A percentile compares a stretch with the other conserved stretches of the same genome.
These are phyloP conservation scores for Sclerotinia trifoliorum DNA, from an alignment of 2,329 filamentous ascomycete genomes.

Conservation along the genomic window DNA sequence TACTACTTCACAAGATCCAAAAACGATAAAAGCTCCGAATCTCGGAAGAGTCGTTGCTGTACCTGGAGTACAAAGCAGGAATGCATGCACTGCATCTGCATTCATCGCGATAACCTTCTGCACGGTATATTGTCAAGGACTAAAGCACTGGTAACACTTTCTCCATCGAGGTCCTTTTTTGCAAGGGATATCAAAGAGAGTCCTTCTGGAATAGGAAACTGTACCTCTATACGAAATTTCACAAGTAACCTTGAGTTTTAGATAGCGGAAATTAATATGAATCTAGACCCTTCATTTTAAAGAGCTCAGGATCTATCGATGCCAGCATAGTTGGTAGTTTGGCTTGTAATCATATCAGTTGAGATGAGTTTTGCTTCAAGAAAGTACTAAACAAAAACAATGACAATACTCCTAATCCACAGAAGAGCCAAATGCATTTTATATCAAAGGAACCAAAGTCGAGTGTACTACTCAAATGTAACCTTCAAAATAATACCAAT, in stretches of 20 bases:
- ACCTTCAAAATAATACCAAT: background rate
- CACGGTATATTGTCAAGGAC: background rate
- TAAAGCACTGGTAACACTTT: background rate
- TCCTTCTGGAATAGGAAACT: background rate
- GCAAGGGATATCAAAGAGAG: background rate
- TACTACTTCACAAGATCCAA: background rate
- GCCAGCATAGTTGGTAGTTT: background rate
- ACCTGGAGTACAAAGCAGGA: background rate
- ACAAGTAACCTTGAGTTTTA: background rate
- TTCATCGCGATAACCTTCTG: constrained; percentile 7
- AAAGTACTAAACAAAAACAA: background rate
- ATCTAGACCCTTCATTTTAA: background rate
- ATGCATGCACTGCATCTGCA: background rate
- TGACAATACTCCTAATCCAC: background rate
- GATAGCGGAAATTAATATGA: background rate
- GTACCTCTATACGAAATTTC: background rate
- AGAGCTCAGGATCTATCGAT: background rate
- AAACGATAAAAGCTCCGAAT: background rate
- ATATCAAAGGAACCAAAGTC: background rate
- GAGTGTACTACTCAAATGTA: background rate
- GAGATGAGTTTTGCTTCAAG: background rate
- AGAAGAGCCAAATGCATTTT: background rate
- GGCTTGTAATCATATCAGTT: background rate
- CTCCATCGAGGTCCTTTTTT: constrained; percentile 4
- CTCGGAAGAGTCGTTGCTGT: background rate